Evolutionary conservation across 177 flowering plant genomes (phyloP), one percentile per base, ranked within the genome.

Genomic region (Tripterygium wilfordii): DNA sequence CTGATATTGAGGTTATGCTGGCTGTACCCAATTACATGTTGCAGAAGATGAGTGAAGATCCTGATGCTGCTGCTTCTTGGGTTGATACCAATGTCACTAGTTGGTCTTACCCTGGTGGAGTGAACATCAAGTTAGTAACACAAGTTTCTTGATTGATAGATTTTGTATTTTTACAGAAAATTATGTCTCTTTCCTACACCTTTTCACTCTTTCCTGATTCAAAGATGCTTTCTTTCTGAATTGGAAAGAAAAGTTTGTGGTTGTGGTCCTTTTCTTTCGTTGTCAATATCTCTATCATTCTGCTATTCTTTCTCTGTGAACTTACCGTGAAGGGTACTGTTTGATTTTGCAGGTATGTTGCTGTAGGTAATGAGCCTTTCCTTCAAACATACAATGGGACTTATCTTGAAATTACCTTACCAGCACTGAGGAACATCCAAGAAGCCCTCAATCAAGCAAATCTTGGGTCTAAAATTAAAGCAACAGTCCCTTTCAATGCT

Each of bases 331-430:
- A 6, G 9, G 36, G 36, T n/a, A 6, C 14, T 32, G 13, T 4
- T 8, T 36, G 40, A 36, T 36, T 48, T 63, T 64, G 67, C 71
- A 88, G 96, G 69, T 89, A 84, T 64, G 85, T 92, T 31, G 97
- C 95, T 20, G 97, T 92, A 6, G 97, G 99, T 0, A 92, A 92
- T 63, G 99, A 92, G 33, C 97, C 99, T 0, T 87, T 89, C 49
- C 82, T 89, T 1, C 41, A 56, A 38, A 54, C 85, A 48, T 92
- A 92, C 76, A 86, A 89, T 35, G 80, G 75, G 45, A 69, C 80
- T 22, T 92, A 61, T 58, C 48, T 68, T 7, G 42, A 54, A 3
- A 25, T 25, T 42, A 79, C 76, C 17, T 28, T 79, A 24, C 88
- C 88, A 21, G 95, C 88, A 23, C 64, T 85, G 2, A 63, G 13